These are phyloP conservation scores for Hirsutella minnesotensis DNA, from an alignment of 2,329 filamentous ascomycete species.

Conservation along the genomic window DNA sequence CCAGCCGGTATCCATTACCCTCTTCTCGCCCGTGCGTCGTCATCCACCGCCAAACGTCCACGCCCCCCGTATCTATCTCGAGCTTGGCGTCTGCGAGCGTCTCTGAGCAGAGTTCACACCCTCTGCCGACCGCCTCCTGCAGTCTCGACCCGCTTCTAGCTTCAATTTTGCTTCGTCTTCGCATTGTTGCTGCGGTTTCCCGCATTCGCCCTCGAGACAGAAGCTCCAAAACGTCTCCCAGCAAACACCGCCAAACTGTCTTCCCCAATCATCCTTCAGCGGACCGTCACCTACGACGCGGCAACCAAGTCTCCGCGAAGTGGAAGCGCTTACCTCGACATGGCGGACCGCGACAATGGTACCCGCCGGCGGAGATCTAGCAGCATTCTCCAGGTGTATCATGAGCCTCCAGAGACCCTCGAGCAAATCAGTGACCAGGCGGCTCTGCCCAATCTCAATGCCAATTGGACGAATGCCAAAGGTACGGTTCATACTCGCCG, in stretches of 20 bases:
- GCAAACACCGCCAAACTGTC: slow-evolving; percentile 89
- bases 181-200: not conserved
- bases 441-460: slow-evolving; percentile 87
- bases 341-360: slow-evolving; percentile 49
- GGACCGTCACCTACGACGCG: slow-evolving; percentile 85
- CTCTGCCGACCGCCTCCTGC: slow-evolving; percentile 2
- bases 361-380: slow-evolving; percentile 87
- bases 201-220: not conserved
- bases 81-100: not conserved
- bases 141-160: not conserved
- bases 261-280: slow-evolving; percentile 75
- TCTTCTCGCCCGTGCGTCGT: slow-evolving; percentile 3
- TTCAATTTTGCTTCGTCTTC: not conserved
- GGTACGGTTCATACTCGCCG: slow-evolving; percentile 44
- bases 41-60: slow-evolving; percentile 1
- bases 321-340: slow-evolving; percentile 46
- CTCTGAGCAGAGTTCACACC: slow-evolving; percentile 1
- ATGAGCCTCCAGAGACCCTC: slow-evolving; percentile 89
- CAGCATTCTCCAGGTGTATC: slow-evolving; percentile 85
- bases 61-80: not conserved
- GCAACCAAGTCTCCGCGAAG: slow-evolving; percentile 58
- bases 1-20: not conserved
- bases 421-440: slow-evolving; percentile 97
- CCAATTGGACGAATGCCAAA: slow-evolving; percentile 98
- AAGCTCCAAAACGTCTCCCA: slow-evolving; percentile 6